phyloP scores from a whole-genome alignment of 768 basidiomycete genomes.

The Termitomyces sp. region DNA sequence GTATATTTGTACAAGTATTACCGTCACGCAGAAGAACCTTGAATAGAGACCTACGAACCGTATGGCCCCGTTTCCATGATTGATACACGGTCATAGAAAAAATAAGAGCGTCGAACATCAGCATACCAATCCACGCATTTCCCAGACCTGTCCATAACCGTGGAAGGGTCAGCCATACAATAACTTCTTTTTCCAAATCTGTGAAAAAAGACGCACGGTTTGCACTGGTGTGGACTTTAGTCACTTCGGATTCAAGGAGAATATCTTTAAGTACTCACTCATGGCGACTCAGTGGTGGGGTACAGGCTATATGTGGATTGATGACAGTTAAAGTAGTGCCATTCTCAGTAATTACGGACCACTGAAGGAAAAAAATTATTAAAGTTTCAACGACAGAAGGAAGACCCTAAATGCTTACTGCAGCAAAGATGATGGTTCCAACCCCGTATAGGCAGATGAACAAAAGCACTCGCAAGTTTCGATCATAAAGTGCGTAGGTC shows the following conservation, averaged over 20 bases:
- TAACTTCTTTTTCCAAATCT: too few relatives aligned
- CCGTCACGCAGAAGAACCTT: background rate
- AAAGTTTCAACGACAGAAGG: background rate
- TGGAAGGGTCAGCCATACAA: background rate
- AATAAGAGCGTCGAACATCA: conserved; percentile 33
- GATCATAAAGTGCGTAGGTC: conserved; percentile 35
- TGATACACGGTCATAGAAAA: conserved; percentile 35
- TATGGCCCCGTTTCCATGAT: conserved; percentile 18
- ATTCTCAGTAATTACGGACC: background rate
- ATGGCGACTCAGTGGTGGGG: background rate
- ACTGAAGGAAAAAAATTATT: background rate
- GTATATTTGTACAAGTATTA: background rate
- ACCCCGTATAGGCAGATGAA: conserved; percentile 20
- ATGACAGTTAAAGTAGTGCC: background rate
- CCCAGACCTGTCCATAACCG: conserved; percentile 23
- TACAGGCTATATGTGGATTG: background rate
- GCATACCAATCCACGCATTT: conserved; percentile 31
- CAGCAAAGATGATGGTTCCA: conserved; percentile 17
- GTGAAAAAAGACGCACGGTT: background rate
- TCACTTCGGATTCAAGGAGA: background rate
- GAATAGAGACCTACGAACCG: background rate
- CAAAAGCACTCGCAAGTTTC: conserved; percentile 21
- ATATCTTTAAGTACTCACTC: background rate
- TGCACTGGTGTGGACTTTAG: background rate
- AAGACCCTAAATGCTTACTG: background rate